Conservation (phyloP, 2,329 filamentous ascomycete genomes). For the Raffaelea deltoideospora region DNA sequence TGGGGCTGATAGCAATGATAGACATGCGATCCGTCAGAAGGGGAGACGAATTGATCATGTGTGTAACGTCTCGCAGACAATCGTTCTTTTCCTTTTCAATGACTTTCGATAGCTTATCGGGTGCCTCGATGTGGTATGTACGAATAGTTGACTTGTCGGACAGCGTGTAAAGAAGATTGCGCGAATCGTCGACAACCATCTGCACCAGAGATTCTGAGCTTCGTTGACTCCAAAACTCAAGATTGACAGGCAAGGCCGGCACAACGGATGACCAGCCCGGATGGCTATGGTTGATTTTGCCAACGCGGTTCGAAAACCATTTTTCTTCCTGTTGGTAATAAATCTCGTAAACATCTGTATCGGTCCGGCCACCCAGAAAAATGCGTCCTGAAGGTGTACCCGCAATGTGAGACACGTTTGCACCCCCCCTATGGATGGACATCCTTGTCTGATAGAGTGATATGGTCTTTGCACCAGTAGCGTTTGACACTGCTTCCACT, state of each 20-base stretch:
- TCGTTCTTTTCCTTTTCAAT: constrained; percentile 50
- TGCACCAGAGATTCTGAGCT: constrained; percentile 52
- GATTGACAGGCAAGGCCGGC: constrained; percentile 27
- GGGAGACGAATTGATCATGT: constrained; percentile 64
- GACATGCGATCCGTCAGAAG: constrained; percentile 54
- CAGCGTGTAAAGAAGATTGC: constrained; percentile 80
- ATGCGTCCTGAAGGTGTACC: constrained; percentile 78
- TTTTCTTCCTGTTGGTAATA: constrained; percentile 95
- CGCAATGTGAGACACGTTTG: constrained; percentile 63
- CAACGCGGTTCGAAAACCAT: constrained; percentile 84
- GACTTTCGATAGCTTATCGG: constrained; percentile 44
- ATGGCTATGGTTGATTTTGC: constrained; percentile 77
- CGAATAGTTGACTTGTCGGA: constrained; percentile 80
- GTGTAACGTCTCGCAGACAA: constrained; percentile 59
- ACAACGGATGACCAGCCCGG: constrained; percentile 55
- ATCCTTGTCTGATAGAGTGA: constrained; percentile 81
- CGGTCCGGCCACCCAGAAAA: constrained; percentile 70
- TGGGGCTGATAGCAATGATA: constrained; percentile 75
- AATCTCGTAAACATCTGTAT: constrained; percentile 84
- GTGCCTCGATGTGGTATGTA: constrained; percentile 70
- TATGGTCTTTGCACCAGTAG: constrained; percentile 57
- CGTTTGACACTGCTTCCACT: constrained; percentile 51
- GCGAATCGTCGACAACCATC: constrained; percentile 76
- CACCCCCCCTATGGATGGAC: constrained; percentile 59
- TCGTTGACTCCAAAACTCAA: constrained; percentile 33